phyloP scores from a whole-genome alignment of 257 asterid species.

The Coffea eugenioides region DNA sequence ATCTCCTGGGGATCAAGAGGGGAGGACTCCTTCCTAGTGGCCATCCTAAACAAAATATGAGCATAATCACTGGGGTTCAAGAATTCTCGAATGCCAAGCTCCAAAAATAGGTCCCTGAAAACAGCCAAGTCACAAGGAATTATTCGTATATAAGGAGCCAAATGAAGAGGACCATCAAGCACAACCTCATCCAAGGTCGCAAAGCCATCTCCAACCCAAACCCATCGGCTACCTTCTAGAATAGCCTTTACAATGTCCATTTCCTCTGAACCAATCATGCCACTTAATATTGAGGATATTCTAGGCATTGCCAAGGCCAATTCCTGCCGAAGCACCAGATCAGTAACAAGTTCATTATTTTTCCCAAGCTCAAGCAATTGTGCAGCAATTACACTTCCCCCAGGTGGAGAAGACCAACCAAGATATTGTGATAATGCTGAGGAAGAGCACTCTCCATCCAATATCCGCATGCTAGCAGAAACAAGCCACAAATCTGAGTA shows the following conservation, averaged over 20 bases:
- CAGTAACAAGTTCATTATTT: slow-evolving; percentile 75
- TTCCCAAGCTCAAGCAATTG: slow-evolving; percentile 98
- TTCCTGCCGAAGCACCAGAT: slow-evolving; percentile 76
- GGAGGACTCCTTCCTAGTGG: slow-evolving; percentile 56
- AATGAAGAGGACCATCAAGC: slow-evolving; percentile 90
- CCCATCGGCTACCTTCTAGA: slow-evolving; percentile 92
- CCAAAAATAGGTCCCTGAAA: slow-evolving; percentile 82
- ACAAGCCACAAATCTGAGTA: slow-evolving; percentile 87
- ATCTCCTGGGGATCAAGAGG: slow-evolving; percentile 82
- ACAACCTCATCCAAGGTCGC: slow-evolving; percentile 88
- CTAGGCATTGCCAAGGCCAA: slow-evolving; percentile 92
- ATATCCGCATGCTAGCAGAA: slow-evolving; percentile 95
- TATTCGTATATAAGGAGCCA: slow-evolving; percentile 92
- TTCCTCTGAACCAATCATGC: slow-evolving; percentile 78
- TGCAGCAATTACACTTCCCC: slow-evolving; percentile 92
- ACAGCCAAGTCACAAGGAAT: slow-evolving; percentile 91
- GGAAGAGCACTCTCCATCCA: slow-evolving; percentile 93
- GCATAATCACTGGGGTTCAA: slow-evolving; percentile 81
- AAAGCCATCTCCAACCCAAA: slow-evolving; percentile 99
- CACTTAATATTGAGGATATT: slow-evolving; percentile 69
- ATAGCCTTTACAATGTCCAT: slow-evolving; percentile 88
- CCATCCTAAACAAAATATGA: slow-evolving; percentile 72
- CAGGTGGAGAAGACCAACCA: slow-evolving; percentile 94
- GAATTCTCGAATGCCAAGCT: slow-evolving; percentile 74
- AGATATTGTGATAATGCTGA: slow-evolving; percentile 74